phyloP scores from a whole-genome alignment of 2,329 filamentous ascomycete genomes.

The Pezicula rhizophila region DNA sequence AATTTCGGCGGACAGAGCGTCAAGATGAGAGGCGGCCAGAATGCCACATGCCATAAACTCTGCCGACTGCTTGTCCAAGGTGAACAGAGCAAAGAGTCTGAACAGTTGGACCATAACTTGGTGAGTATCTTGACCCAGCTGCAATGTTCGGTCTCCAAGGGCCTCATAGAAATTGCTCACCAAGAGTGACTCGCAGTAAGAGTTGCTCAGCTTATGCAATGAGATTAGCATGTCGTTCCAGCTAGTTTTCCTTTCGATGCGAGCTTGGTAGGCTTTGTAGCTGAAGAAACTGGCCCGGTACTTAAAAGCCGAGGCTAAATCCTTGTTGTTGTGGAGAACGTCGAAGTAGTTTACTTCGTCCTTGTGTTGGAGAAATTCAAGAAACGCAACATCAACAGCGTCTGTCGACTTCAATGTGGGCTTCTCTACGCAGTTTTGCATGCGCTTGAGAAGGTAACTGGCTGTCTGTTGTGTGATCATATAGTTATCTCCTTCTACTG shows the following conservation, averaged over 20 bases:
- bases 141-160: too few species aligned
- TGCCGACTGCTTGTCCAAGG: conserved; percentile 21
- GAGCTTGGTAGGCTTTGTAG: conserved; percentile 1
- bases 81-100: conserved; percentile 15
- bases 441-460: conserved; percentile 14
- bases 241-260: background rate
- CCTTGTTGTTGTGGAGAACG: conserved; percentile 1
- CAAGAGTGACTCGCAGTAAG: conserved; percentile 25
- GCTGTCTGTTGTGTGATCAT: conserved; percentile 34
- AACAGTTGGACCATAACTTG: conserved; percentile 9
- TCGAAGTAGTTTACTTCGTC: background rate
- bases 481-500: conserved; percentile 36
- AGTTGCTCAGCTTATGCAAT: conserved; percentile 2
- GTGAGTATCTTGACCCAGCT: conserved; percentile 13
- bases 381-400: background rate
- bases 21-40: conserved; percentile 15
- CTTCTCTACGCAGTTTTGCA: too few species aligned
- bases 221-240: background rate
- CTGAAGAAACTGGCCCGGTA: conserved; percentile 3
- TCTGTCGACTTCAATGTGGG: too few species aligned
- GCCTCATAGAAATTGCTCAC: too few species aligned
- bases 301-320: conserved; percentile 5
- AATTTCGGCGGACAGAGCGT: conserved; percentile 9
- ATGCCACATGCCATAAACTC: conserved; percentile 22
- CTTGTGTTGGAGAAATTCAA: background rate